phyloP scores from a whole-genome alignment of 257 asterid species.

The Ehretia macrophylla region DNA sequence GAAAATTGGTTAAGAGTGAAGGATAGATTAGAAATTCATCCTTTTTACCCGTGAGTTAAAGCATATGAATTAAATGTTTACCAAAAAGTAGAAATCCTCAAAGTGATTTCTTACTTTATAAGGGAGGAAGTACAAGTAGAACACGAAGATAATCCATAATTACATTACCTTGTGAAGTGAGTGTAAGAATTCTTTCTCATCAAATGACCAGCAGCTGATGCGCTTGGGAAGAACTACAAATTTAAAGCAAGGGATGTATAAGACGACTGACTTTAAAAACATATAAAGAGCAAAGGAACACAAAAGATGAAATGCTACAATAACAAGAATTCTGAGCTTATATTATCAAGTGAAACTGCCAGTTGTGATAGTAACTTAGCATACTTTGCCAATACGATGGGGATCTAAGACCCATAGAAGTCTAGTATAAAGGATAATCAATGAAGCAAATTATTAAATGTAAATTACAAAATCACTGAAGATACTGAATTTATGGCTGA shows the following conservation, averaged over 20 bases:
- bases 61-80: not conserved
- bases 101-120: not conserved
- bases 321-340: no score
- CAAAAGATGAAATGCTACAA: no score
- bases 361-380: no score
- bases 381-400: no score
- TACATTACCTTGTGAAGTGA: conserved; percentile 82
- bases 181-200: conserved; percentile 70
- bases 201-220: conserved; percentile 63
- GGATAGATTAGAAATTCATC: no score
- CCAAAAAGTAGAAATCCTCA: not conserved
- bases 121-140: not conserved
- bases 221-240: conserved; percentile 59
- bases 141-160: not conserved
- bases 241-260: conserved; percentile 17
- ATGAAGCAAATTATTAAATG: not conserved
- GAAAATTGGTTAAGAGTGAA: no score
- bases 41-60: not conserved
- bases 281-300: no score
- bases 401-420: not conserved
- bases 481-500: no score
- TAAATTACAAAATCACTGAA: no score
- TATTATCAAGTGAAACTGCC: no score
- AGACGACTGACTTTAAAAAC: no score
- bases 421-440: not conserved